Conservation (phyloP, 2,329 filamentous ascomycete species). For the Fusarium sp. region DNA sequence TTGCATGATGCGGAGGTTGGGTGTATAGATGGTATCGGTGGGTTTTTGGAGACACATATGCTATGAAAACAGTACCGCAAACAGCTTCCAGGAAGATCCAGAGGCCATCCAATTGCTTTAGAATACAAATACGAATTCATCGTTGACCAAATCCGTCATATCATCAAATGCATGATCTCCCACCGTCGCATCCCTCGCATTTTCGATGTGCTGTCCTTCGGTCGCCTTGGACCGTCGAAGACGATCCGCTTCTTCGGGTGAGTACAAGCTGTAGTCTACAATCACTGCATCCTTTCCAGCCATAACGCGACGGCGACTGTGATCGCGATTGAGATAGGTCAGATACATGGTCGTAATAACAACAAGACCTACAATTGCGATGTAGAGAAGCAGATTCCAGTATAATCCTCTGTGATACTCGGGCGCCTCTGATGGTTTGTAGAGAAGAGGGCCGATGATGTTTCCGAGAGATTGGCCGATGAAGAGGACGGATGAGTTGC, state of each 20-base stretch:
- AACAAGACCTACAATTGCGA: slow-evolving; percentile 60
- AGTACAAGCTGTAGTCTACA: slow-evolving; percentile 53
- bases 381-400: slow-evolving; percentile 67
- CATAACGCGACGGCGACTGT: slow-evolving; percentile 59
- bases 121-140: slow-evolving; percentile 34
- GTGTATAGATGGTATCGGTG: background rate
- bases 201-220: background rate
- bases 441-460: slow-evolving; percentile 60
- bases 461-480: slow-evolving; percentile 70
- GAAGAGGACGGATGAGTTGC: slow-evolving; percentile 68
- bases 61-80: background rate
- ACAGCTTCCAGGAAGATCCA: accelerated
- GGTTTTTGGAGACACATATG: too few species aligned
- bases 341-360: slow-evolving; percentile 37
- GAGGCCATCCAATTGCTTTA: background rate
- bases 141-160: slow-evolving; percentile 35
- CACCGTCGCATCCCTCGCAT: background rate
- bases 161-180: slow-evolving; percentile 26
- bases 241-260: slow-evolving; percentile 52
- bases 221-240: slow-evolving; percentile 12
- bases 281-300: slow-evolving; percentile 66
- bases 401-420: slow-evolving; percentile 58
- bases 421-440: slow-evolving; percentile 44
- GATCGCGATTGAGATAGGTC: slow-evolving; percentile 60
- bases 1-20: background rate